phyloP scores from a whole-genome alignment of 768 basidiomycete species.

The Hericium rajendrae region DNA sequence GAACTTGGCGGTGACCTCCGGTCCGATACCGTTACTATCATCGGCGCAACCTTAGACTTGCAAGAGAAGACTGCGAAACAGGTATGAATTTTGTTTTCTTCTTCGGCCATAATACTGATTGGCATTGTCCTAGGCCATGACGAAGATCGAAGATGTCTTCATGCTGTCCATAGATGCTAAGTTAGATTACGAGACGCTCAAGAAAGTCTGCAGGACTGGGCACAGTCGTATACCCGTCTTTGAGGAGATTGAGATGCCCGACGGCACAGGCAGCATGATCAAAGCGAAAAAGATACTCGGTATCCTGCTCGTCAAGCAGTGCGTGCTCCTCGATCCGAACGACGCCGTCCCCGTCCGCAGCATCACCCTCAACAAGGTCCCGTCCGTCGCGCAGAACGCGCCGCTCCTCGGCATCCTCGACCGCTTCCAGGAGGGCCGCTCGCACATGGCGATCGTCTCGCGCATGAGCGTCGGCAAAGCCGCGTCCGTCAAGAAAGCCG shows the following conservation, averaged over 20 bases:
- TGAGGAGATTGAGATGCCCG: constrained; percentile 15
- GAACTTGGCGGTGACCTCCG: constrained; percentile 80
- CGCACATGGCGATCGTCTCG: constrained; percentile 82
- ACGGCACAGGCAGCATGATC: constrained; percentile 21
- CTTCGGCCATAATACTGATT: no score
- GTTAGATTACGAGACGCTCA: constrained; percentile 69
- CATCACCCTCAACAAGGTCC: constrained; percentile 80
- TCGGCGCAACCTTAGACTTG: constrained; percentile 80
- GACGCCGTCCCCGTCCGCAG: constrained; percentile 78
- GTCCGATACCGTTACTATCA: constrained; percentile 80
- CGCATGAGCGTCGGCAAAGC: constrained; percentile 34
- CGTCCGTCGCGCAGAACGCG: constrained; percentile 80
- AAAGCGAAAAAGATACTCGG: constrained; percentile 79
- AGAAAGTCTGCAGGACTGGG: constrained; percentile 12
- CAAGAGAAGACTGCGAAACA: constrained; percentile 78
- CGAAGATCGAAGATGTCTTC: constrained; percentile 68
- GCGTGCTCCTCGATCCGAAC: constrained; percentile 80
- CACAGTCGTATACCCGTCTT: constrained; percentile 17
- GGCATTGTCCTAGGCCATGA: no score
- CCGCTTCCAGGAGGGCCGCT: constrained; percentile 82
- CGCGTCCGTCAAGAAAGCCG: constrained; percentile 74
- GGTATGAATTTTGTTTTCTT: no score
- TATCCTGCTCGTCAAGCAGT: constrained; percentile 82
- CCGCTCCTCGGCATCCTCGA: constrained; percentile 78
- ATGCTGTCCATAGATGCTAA: constrained; percentile 82